Evolutionary conservation across 2,329 filamentous ascomycete genomes (phyloP).

Genomic region (Calonectria hawksworthii): DNA sequence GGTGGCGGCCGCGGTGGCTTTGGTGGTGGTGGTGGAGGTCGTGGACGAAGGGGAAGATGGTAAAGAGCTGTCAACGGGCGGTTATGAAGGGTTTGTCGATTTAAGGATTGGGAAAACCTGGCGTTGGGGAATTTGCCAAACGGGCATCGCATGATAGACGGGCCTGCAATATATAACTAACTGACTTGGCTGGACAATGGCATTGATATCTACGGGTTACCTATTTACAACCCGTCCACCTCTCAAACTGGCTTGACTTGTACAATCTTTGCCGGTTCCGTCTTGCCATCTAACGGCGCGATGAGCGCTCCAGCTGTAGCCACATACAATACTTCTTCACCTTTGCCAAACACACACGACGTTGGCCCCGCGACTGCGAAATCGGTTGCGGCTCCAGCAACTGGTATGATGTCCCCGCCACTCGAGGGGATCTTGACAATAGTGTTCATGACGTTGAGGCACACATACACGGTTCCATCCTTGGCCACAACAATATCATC

Average conservation of each 20-base stretch:
- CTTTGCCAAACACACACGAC: constrained; percentile 29
- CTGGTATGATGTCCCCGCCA: constrained; percentile 1
- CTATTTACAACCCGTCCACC: background rate
- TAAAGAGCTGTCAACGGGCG: constrained; percentile 15
- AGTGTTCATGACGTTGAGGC: constrained; percentile 38
- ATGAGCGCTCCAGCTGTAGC: constrained; percentile 32
- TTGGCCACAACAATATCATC: constrained; percentile 37
- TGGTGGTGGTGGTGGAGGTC: constrained; percentile 41
- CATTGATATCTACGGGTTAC: constrained; percentile 18
- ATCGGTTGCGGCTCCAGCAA: constrained; percentile 26
- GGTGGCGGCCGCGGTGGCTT: constrained; percentile 53
- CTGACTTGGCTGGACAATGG: constrained; percentile 22
- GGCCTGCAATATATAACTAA: constrained; percentile 30
- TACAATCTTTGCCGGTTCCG: constrained; percentile 38
- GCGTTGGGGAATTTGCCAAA: constrained; percentile 43
- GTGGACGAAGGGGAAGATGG: constrained; percentile 46
- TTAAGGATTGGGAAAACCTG: constrained; percentile 42
- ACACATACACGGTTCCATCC: constrained; percentile 37
- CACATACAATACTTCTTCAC: constrained; percentile 32
- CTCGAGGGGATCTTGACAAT: constrained; percentile 25
- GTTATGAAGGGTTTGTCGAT: constrained; percentile 34
- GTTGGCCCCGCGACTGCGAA: constrained; percentile 34
- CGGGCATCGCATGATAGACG: constrained; percentile 42
- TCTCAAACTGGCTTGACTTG: constrained; percentile 27
- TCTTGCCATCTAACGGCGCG: constrained; percentile 34